These are phyloP conservation scores for Ophiocordyceps camponoti-leonardi DNA, from an alignment of 2,329 filamentous ascomycete species.

Conservation along the genomic window DNA sequence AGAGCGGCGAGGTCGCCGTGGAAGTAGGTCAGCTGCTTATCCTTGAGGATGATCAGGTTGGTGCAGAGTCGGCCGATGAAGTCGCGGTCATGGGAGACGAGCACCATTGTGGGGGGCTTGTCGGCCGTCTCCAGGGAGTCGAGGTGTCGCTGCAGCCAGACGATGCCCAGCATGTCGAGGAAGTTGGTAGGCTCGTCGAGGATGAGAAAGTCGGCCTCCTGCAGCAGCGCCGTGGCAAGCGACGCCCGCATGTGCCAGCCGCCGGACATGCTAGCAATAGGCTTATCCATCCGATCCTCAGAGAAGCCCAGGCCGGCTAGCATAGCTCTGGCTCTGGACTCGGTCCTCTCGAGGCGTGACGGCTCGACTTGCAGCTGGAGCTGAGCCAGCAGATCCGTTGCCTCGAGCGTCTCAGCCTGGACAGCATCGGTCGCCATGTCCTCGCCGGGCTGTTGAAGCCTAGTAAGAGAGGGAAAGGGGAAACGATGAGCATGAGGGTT, in stretches of 20 bases:
- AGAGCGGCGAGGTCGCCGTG: constrained; percentile 58
- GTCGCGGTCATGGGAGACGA: constrained; percentile 73
- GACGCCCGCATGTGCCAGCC: constrained; percentile 59
- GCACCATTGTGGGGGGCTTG: constrained; percentile 47
- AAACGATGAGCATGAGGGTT: background rate
- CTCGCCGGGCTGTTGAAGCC: constrained; percentile 31
- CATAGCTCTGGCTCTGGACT: constrained; percentile 47
- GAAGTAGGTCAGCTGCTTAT: constrained; percentile 56
- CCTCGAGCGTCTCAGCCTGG: constrained; percentile 49
- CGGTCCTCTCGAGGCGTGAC: constrained; percentile 43
- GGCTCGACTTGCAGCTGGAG: constrained; percentile 53
- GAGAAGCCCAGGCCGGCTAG: constrained; percentile 57
- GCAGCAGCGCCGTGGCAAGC: constrained; percentile 48
- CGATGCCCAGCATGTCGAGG: constrained; percentile 63
- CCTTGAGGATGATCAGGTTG: constrained; percentile 59
- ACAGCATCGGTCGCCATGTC: constrained; percentile 39
- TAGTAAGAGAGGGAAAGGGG: constrained; percentile 5
- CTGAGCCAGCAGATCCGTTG: constrained; percentile 50
- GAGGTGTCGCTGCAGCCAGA: constrained; percentile 69
- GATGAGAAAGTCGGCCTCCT: constrained; percentile 60
- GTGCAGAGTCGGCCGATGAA: constrained; percentile 64
- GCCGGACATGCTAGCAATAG: constrained; percentile 52
- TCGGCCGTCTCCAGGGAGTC: constrained; percentile 30
- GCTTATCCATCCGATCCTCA: constrained; percentile 38
- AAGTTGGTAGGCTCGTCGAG: constrained; percentile 83